Evolutionary conservation across 768 basidiomycete genomes (phyloP).

Genomic region (Leccinum uliginosum): DNA sequence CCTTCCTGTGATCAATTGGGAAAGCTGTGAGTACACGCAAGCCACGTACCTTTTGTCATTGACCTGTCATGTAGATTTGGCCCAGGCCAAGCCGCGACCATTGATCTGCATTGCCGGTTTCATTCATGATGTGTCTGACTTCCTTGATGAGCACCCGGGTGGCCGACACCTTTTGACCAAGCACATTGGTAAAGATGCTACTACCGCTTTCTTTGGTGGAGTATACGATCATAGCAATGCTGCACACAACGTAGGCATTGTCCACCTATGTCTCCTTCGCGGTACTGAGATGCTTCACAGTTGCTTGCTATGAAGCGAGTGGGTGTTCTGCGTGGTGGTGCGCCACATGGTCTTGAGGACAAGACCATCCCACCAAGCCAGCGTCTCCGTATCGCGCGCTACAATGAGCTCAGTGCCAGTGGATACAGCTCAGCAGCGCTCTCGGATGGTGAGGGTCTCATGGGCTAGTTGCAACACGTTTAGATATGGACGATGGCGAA

Average conservation of each 20-base stretch:
- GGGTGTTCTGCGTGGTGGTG: conserved; percentile 49
- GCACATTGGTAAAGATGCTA: conserved; percentile 86
- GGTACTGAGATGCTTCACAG: conserved; percentile 9
- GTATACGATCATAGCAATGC: conserved; percentile 88
- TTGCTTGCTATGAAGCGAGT: conserved; percentile 50
- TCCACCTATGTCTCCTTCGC: background rate
- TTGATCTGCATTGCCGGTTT: conserved; percentile 86
- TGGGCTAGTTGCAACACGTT: conserved; percentile 26
- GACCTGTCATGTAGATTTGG: conserved; percentile 50
- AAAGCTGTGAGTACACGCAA: conserved; percentile 56
- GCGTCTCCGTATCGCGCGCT: conserved; percentile 63
- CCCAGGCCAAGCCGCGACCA: conserved; percentile 74
- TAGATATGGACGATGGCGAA: background rate
- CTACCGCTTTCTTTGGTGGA: conserved; percentile 91
- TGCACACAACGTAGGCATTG: conserved; percentile 66
- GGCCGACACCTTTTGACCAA: conserved; percentile 81
- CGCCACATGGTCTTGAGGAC: conserved; percentile 53
- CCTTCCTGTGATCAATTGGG: conserved; percentile 82
- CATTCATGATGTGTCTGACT: conserved; percentile 84
- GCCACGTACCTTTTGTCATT: background rate
- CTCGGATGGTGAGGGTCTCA: conserved; percentile 54
- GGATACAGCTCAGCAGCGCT: conserved; percentile 54
- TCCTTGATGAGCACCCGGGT: conserved; percentile 90
- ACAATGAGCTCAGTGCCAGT: conserved; percentile 46
- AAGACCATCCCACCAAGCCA: conserved; percentile 70